A percentile compares a stretch with the other conserved stretches of the same genome.
Conservation (phyloP, 805 yeast species). For the Dipodascus albidus region DNA sequence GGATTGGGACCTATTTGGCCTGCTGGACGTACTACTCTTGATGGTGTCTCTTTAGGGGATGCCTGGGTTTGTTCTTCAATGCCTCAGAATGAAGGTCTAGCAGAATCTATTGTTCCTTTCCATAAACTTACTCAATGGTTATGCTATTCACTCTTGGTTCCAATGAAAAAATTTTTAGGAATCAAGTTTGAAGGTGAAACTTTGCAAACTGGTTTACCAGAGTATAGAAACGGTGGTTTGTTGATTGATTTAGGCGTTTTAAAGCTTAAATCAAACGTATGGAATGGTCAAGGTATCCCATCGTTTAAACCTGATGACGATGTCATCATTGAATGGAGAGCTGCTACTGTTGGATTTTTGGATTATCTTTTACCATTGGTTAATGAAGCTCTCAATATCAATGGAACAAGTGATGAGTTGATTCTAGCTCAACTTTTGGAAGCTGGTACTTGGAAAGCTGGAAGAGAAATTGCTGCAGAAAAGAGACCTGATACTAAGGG, state of each 20-base stretch:
- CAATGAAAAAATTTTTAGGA: constrained; percentile 35
- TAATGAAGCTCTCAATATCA: constrained; percentile 32
- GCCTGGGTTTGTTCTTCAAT: constrained; percentile 37
- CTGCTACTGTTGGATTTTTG: constrained; percentile 44
- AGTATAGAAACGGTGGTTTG: constrained; percentile 55
- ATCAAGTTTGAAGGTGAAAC: constrained; percentile 29
- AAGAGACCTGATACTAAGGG: constrained; percentile 40
- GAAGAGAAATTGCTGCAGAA: constrained; percentile 45
- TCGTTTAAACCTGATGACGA: constrained; percentile 44
- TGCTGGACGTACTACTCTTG: constrained; percentile 38
- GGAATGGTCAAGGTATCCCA: constrained; percentile 25
- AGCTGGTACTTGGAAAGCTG: constrained; percentile 61
- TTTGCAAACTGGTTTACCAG: constrained; percentile 46
- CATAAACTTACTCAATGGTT: constrained; percentile 62
- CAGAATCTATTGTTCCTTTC: constrained; percentile 41
- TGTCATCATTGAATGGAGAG: constrained; percentile 58
- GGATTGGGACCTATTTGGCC: constrained; percentile 55
- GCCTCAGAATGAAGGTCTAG: constrained; percentile 21
- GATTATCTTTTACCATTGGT: constrained; percentile 42
- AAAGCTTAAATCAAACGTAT: constrained; percentile 32
- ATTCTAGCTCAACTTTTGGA: constrained; percentile 48
- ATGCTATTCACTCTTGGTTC: constrained; percentile 46
- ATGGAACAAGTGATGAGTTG: constrained; percentile 20
- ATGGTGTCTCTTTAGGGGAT: constrained; percentile 47
- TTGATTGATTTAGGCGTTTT: constrained; percentile 46